phyloP scores from a whole-genome alignment of 1,284 basidiomycete species.

The Sparassis latifolia region DNA sequence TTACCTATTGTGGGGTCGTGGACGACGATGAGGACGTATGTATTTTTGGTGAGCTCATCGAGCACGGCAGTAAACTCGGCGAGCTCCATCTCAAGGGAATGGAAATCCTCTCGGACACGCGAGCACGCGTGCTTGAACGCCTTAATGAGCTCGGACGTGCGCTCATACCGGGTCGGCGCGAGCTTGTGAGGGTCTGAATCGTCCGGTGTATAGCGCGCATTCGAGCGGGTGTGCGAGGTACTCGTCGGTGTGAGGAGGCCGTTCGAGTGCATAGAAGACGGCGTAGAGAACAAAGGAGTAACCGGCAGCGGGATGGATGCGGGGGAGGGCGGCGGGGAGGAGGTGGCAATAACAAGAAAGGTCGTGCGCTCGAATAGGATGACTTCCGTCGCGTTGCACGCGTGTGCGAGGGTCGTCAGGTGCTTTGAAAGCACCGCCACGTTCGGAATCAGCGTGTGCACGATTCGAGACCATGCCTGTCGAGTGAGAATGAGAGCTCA shows the following conservation, averaged over 20 bases:
- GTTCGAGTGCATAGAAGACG: slow-evolving; percentile 19
- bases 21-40: slow-evolving; percentile 87
- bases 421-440: slow-evolving; percentile 84
- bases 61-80: slow-evolving; percentile 88
- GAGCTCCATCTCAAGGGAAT: slow-evolving; percentile 76
- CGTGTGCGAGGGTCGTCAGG: slow-evolving; percentile 77
- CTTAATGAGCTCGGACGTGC: slow-evolving; percentile 93
- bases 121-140: slow-evolving; percentile 89
- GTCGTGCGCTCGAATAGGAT: slow-evolving; percentile 96
- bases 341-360: slow-evolving; percentile 92
- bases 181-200: slow-evolving; percentile 43
- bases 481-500: not conserved
- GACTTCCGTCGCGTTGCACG: slow-evolving; percentile 88
- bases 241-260: slow-evolving; percentile 13
- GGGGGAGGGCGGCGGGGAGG: slow-evolving; percentile 29
- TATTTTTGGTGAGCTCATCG: slow-evolving; percentile 91
- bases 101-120: slow-evolving; percentile 77
- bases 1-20: slow-evolving; percentile 83
- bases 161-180: slow-evolving; percentile 85
- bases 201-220: slow-evolving; percentile 14
- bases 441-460: slow-evolving; percentile 95
- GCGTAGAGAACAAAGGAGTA: slow-evolving; percentile 23
- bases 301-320: slow-evolving; percentile 11
- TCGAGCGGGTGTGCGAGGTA: slow-evolving; percentile 8
- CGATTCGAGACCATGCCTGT: slow-evolving; percentile 98